phyloP scores from a whole-genome alignment of 2,329 filamentous ascomycete species.

The Xylariaceae sp. region DNA sequence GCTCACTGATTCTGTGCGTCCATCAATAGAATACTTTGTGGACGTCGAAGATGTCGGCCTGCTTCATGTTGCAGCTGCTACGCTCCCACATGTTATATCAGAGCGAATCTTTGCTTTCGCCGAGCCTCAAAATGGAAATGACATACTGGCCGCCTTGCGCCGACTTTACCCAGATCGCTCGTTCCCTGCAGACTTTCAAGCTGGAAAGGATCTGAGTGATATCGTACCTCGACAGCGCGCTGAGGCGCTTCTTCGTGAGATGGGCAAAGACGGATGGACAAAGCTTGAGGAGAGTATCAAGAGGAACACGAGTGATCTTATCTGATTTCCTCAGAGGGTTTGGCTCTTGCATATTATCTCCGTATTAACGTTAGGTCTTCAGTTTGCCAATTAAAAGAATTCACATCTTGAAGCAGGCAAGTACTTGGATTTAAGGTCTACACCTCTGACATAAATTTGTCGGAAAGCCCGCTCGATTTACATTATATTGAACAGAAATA shows the following conservation, averaged over 20 bases:
- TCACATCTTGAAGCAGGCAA: too few species aligned
- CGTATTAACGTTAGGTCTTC: too few species aligned
- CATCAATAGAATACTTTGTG: slow-evolving; percentile 38
- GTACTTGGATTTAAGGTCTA: too few species aligned
- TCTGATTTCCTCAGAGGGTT: too few species aligned
- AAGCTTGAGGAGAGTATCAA: slow-evolving; percentile 18
- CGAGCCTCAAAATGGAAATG: slow-evolving; percentile 42
- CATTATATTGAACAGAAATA: too few species aligned
- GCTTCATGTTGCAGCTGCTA: slow-evolving; percentile 49
- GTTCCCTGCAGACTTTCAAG: slow-evolving; percentile 14
- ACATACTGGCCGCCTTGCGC: slow-evolving; percentile 31
- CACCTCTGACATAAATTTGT: too few species aligned
- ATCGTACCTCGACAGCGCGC: slow-evolving; percentile 19
- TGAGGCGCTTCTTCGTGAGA: slow-evolving; percentile 16
- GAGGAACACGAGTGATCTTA: slow-evolving; percentile 10
- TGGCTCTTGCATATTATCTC: too few species aligned
- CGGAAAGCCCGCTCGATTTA: too few species aligned
- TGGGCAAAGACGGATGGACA: slow-evolving; percentile 20
- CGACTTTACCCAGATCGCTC: slow-evolving; percentile 16
- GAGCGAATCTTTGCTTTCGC: slow-evolving; percentile 55
- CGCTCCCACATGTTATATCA: slow-evolving; percentile 40
- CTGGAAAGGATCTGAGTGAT: slow-evolving; percentile 11
- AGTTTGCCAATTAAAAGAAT: too few species aligned
- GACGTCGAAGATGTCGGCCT: slow-evolving; percentile 47
- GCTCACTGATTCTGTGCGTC: not conserved